Evolutionary conservation across 2,329 filamentous ascomycete species (phyloP).

Genomic region (Diaporthe sp.): DNA sequence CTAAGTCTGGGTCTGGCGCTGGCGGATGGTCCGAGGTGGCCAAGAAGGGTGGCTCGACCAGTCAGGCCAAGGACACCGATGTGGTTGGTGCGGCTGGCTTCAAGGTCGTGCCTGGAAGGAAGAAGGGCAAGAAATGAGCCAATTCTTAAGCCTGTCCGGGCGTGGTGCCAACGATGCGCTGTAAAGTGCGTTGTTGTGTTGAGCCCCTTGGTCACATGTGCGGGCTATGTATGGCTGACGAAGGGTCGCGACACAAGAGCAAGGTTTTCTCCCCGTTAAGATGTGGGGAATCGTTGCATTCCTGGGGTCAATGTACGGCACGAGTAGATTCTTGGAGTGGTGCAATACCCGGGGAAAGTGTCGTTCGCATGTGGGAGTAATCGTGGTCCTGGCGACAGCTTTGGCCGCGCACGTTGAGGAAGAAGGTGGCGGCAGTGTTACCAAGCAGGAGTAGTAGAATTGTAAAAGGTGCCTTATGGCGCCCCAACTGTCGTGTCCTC

Average conservation of each 20-base stretch:
- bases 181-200: not conserved
- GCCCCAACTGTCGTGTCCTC: not conserved
- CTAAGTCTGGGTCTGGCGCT: conserved; percentile 54
- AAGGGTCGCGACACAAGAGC: not conserved
- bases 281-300: not conserved
- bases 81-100: conserved; percentile 68
- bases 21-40: conserved; percentile 97
- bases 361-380: not conserved
- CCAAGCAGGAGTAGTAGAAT: not conserved
- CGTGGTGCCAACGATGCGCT: not conserved
- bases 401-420: not conserved
- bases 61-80: conserved; percentile 54
- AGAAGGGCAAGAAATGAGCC: conserved; percentile 83
- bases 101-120: conserved; percentile 91
- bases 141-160: not conserved
- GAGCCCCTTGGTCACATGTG: not conserved
- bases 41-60: conserved; percentile 79
- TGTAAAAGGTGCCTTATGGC: conserved; percentile 11
- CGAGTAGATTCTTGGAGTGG: not conserved
- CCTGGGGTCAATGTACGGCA: not conserved
- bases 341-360: not conserved
- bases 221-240: not conserved
- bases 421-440: not conserved
- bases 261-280: not conserved
- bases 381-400: not conserved